Evolutionary conservation across 768 basidiomycete species (phyloP), one percentile per base, ranked within the genome.

Genomic region (Lactarius psammicola): DNA sequence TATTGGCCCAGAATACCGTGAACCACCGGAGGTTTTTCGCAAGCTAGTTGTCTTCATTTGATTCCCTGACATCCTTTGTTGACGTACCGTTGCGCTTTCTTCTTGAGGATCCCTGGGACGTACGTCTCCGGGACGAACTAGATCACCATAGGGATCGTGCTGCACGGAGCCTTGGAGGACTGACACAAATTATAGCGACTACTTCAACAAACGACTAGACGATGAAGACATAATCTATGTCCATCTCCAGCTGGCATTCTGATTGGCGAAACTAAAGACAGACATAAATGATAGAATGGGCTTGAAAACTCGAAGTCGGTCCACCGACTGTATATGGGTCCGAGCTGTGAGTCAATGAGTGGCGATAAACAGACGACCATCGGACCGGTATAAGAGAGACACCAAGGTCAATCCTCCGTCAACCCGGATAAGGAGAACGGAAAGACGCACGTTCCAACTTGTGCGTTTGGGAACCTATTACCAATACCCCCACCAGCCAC

Each of bases 101-200:
- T 72, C 72, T 85, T 83, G 26, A 84, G 72, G 6, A 94, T 76
- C 6, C 86, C 79, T 0, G 90, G 88, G 3, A 72, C 73, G 70
- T 86, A 92, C 0, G 90, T 91, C 77, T 94, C 92, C 0, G 88
- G 88, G 0, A 90, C 83, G 51, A 89, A 74, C 84, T 90, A 60
- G 4, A n/a, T 26, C 56, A 10, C 23, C 18, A 38, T 53, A 40
- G 34, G 42, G 46, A 9, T 7, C 26, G 13, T 7, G 4, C 15
- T 10, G 10, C 36, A 11, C n/a, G 2, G 26, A 15, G 28, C 11
- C 11, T 15, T 6, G 56, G 17, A 33, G 23, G 23, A 76, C 81
- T 66, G 69, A 87, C 87, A 58, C 82, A 31, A 11, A 85, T 71
- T 13, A 94, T 74, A 0, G 84, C 76, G 10, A 83, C 59, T 17